phyloP scores from a whole-genome alignment of 1,139 yeast genomes.

The Suzukiozyma palmioleophila region DNA sequence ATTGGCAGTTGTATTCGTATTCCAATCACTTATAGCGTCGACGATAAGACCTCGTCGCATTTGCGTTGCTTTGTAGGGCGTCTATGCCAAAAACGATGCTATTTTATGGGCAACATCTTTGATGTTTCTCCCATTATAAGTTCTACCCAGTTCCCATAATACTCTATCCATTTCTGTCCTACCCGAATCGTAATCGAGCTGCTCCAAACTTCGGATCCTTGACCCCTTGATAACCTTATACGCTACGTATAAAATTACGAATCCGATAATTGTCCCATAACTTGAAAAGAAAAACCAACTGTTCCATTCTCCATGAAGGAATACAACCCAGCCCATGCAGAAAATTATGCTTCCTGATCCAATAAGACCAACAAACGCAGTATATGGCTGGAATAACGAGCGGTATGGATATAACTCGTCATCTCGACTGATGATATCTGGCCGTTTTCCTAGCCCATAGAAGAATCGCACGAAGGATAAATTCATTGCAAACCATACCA shows the following conservation, averaged over 20 bases:
- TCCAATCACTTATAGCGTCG: too few species aligned
- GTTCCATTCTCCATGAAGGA: slow-evolving; percentile 59
- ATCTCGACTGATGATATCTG: slow-evolving; percentile 59
- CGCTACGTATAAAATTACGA: slow-evolving; percentile 48
- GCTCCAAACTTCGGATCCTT: slow-evolving; percentile 55
- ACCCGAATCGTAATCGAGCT: slow-evolving; percentile 73
- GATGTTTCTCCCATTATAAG: slow-evolving; percentile 31
- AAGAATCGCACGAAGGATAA: slow-evolving; percentile 67
- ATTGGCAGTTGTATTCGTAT: too few species aligned
- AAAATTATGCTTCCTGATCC: slow-evolving; percentile 54
- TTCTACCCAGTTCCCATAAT: slow-evolving; percentile 64
- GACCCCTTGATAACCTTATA: slow-evolving; percentile 57
- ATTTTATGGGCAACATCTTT: slow-evolving; percentile 35
- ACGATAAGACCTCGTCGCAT: too few species aligned
- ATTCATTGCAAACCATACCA: slow-evolving; percentile 83
- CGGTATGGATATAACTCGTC: slow-evolving; percentile 71
- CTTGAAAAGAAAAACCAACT: slow-evolving; percentile 60
- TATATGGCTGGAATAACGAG: slow-evolving; percentile 74
- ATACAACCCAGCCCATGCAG: slow-evolving; percentile 68
- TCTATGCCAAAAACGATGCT: slow-evolving; percentile 33
- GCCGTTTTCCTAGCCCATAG: slow-evolving; percentile 61
- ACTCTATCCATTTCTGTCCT: slow-evolving; percentile 69
- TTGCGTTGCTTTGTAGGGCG: too few species aligned
- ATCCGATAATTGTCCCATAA: slow-evolving; percentile 60
- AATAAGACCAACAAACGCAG: slow-evolving; percentile 63